These are phyloP conservation scores for Taiwanofungus camphoratus DNA, from an alignment of 1,284 basidiomycete genomes.

Conservation along the genomic window DNA sequence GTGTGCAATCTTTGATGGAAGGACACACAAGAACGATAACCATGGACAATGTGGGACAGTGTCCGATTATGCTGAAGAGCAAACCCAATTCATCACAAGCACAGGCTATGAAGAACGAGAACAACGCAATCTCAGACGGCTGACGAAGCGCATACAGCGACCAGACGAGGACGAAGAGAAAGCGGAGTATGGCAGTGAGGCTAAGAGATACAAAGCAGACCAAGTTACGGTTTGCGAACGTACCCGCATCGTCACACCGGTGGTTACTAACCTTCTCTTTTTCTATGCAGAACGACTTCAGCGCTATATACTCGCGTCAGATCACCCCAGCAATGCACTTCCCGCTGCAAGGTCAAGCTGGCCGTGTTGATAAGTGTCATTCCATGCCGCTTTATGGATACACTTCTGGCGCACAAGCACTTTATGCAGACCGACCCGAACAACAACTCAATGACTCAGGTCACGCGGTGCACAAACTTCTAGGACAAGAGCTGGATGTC, in stretches of 20 bases:
- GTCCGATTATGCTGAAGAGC: no score
- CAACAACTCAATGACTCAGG: conserved; percentile 1
- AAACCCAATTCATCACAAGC: neutral
- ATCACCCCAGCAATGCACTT: conserved; percentile 7
- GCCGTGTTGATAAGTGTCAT: no score
- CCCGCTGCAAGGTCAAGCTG: no score
- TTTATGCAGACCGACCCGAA: neutral
- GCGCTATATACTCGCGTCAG: conserved; percentile 8
- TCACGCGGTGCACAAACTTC: conserved; percentile 19
- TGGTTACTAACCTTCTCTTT: neutral
- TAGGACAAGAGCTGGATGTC: conserved; percentile 24
- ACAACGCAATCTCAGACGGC: conserved; percentile 13
- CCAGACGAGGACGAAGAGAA: conserved; percentile 16
- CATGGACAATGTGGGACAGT: no score
- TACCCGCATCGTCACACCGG: neutral
- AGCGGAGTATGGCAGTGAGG: conserved; percentile 13
- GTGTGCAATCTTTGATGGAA: no score
- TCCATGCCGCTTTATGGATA: no score
- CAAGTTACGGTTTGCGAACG: conserved; percentile 1
- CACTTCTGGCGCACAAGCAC: no score
- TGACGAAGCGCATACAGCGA: conserved; percentile 18
- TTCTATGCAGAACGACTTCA: conserved; percentile 12
- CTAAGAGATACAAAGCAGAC: conserved; percentile 22
- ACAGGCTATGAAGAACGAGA: conserved; percentile 3
- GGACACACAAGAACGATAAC: neutral